These are phyloP conservation scores for Parasarocladium wereldwijsianum DNA, from an alignment of 2,329 filamentous ascomycete genomes.

Conservation along the genomic window DNA sequence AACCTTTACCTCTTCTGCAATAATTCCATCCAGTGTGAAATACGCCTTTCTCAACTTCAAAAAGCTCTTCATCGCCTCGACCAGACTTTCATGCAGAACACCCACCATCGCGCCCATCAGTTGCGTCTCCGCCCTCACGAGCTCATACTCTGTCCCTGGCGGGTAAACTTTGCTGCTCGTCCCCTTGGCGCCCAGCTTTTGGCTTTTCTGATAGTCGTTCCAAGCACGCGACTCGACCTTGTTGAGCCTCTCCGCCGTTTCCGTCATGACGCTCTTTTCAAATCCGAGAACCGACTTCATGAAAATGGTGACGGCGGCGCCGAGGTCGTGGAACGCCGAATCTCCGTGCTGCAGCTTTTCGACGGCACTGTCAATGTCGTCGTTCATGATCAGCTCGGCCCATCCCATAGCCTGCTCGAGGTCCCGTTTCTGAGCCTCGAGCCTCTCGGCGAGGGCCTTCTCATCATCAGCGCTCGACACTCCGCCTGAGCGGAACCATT, in stretches of 20 bases:
- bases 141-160: slow-evolving; percentile 70
- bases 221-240: slow-evolving; percentile 65
- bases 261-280: slow-evolving; percentile 79
- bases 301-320: slow-evolving; percentile 68
- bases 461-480: slow-evolving; percentile 19
- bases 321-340: slow-evolving; percentile 82
- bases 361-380: slow-evolving; percentile 79
- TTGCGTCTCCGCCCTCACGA: slow-evolving; percentile 74
- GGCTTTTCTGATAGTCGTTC: slow-evolving; percentile 60
- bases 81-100: slow-evolving; percentile 82
- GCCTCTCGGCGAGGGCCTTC: slow-evolving; percentile 11
- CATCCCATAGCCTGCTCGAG: slow-evolving; percentile 49
- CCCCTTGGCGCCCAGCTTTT: slow-evolving; percentile 37
- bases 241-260: slow-evolving; percentile 58
- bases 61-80: slow-evolving; percentile 81
- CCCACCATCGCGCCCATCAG: slow-evolving; percentile 80
- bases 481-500: slow-evolving; percentile 33
- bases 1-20: slow-evolving; percentile 53
- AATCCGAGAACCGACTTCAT: slow-evolving; percentile 78
- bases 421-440: slow-evolving; percentile 33
- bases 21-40: slow-evolving; percentile 63
- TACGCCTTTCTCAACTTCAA: slow-evolving; percentile 88
- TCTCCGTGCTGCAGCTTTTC: slow-evolving; percentile 52
- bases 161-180: slow-evolving; percentile 47
- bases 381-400: slow-evolving; percentile 65